Evolutionary conservation across 2,329 filamentous ascomycete genomes (phyloP), one percentile per base, ranked within the genome.

Genomic region (Fusarium austroafricanum): DNA sequence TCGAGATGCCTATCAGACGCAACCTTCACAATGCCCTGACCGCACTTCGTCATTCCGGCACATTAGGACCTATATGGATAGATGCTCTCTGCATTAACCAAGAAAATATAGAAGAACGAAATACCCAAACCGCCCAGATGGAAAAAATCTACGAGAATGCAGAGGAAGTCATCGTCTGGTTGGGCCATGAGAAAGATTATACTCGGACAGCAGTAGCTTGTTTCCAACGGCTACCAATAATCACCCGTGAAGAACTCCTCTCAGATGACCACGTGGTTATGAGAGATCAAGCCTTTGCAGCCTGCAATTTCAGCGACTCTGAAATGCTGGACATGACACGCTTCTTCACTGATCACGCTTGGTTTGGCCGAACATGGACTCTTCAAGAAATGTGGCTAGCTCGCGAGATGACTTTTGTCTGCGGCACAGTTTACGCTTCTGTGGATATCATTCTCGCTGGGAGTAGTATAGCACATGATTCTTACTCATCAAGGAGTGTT

Each of bases 371-470:
- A 28, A 50, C 52, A 18, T 55, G 52, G 52, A 55, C 52, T 31
- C 52, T 55, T 39, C 52, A 55, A 11, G 52, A 50, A 43, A 55
- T 55, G 52, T 55, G 52, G 52, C 10, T 55, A 5, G 52, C 52
- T 50, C 33, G 33, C n/a, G 45, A 49, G 11, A 15, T 55, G 52
- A 29, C n/a, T n/a, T 50, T 55, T 18, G 11, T 55, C 10, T 55
- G 52, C 10, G 52, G 43, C 5, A 39, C 14, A 28, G n/a, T 23
- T 55, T 14, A 29, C 20, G 52, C 33, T 20, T 55, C 52, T 1
- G 20, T 50, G 0, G 33, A 50, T 29, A 18, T 23, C 2, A 39
- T 55, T 0, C 44, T 55, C 8, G 33, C 52, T 2, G 52, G 43
- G 14, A 55, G 33, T 5, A 50, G 43, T 9, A 28, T 55, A n/a